These are phyloP conservation scores for Nicotiana benthamiana DNA, from an alignment of 257 asterid genomes.

Conservation along the genomic window DNA sequence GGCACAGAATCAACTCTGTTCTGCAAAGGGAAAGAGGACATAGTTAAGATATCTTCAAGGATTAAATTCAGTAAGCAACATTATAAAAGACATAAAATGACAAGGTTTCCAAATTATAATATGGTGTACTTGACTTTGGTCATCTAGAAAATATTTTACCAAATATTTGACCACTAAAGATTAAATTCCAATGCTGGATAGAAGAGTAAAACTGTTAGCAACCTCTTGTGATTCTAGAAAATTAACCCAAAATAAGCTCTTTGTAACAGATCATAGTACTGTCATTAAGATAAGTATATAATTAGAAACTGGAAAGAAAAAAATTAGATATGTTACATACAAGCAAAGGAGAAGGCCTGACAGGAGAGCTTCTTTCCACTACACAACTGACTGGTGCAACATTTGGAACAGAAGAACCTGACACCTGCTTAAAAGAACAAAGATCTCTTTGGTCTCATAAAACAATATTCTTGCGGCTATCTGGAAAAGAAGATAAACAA, in stretches of 20 bases:
- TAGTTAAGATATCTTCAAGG: not conserved
- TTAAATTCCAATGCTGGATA: too few species aligned
- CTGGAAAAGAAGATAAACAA: not conserved
- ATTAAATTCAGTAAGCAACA: constrained; percentile 5
- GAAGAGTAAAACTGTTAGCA: too few species aligned
- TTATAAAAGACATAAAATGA: not conserved
- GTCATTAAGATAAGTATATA: not conserved
- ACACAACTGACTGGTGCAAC: constrained; percentile 66
- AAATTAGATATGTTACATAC: constrained; percentile 35
- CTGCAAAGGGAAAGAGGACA: constrained; percentile 28
- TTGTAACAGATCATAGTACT: not conserved
- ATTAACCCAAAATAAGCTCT: too few species aligned
- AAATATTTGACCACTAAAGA: too few species aligned
- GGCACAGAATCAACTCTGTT: constrained; percentile 73
- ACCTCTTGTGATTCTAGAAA: too few species aligned
- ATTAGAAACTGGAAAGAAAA: not conserved
- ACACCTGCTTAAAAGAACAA: constrained; percentile 45
- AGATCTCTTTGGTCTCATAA: not conserved
- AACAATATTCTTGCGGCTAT: too few species aligned
- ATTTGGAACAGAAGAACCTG: constrained; percentile 70
- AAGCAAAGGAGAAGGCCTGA: constrained; percentile 70
- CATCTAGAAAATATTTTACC: too few species aligned
- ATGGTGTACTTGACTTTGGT: too few species aligned
- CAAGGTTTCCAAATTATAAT: not conserved
- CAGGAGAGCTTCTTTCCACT: constrained; percentile 97